Conservation (phyloP, 192 early-diverging fungal genomes). For the Backusella parvicylindrica region DNA sequence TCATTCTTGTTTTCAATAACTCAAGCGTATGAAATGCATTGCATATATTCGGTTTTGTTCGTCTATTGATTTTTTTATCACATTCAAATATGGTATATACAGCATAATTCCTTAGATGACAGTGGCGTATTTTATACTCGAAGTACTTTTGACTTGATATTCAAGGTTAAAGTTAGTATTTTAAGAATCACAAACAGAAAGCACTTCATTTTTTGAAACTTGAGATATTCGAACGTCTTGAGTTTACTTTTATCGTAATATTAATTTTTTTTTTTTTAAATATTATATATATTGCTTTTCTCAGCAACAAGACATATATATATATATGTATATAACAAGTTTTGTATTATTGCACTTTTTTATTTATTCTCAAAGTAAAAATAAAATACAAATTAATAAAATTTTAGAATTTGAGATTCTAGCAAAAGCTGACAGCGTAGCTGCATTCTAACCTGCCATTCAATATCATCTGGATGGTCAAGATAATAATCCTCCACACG, state of each 20-base stretch:
- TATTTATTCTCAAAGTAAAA: too few relatives aligned
- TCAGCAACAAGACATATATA: too few relatives aligned
- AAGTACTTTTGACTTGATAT: background rate
- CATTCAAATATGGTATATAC: background rate
- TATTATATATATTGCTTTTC: too few relatives aligned
- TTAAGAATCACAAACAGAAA: background rate
- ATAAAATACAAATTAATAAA: background rate
- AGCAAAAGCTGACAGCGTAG: conserved; percentile 5
- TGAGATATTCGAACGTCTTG: too few relatives aligned
- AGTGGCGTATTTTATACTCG: background rate
- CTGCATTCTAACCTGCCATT: conserved; percentile 5
- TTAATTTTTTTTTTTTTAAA: too few relatives aligned
- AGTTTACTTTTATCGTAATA: too few relatives aligned
- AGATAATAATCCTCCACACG: background rate
- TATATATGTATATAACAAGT: too few relatives aligned
- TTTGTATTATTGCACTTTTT: too few relatives aligned
- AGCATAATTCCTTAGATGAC: background rate
- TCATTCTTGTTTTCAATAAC: too few relatives aligned
- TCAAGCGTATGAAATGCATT: too few relatives aligned
- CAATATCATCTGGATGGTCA: background rate
- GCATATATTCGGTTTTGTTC: too few relatives aligned
- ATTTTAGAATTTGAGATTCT: background rate
- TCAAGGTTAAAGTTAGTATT: background rate
- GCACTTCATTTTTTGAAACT: too few relatives aligned
- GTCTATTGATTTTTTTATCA: background rate